Evolutionary conservation across 2,329 filamentous ascomycete genomes (phyloP), one percentile per base, ranked within the genome.

Genomic region (Akanthomyces uredinophilus): DNA sequence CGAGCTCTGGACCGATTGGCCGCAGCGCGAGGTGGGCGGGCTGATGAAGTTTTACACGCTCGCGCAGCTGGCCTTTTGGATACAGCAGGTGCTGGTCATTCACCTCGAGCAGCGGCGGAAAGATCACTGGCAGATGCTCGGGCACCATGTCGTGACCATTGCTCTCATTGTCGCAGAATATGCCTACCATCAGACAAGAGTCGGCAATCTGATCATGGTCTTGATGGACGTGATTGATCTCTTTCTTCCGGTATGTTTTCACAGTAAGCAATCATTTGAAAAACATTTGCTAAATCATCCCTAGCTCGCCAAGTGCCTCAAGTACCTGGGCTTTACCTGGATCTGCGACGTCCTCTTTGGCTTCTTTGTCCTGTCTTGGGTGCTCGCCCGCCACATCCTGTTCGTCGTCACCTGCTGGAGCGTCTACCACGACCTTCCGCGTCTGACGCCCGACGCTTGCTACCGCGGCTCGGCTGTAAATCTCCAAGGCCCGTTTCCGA

Each of bases 101-200:
- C 89, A 97, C 76, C 92, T 98, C 63, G 95, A 99, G 76, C 90
- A 96, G 77, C 87, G 90, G 66, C 85, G 95, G 69, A 98, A 98
- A 77, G 94, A 99, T 70, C 89, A 97, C 76, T 90, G 87, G 79
- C 93, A 98, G 75, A 98, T 98, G 95, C 87, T 98, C 68, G 88
- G 86, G 18, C 94, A 98, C 75, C 95, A 99, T 77, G 84, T 97
- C 71, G 87, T 97, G 72, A 99, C 94, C n/a, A 90, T 88, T 70
- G 80, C 81, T 6, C 85, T 99, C 46, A 87, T 99, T 65, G 87
- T 87, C 62, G 83, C 87, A 37, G 93, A 89, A 65, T 98, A 98
- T 73, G 85, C 87, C 67, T 96, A 96, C 73, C 88, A 94, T 71
- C 88, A 92, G 72, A 96, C 89, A 61, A 88, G 90, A 52, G 91